Conservation (phyloP, 129 eudicot genomes). For the Dittrichia graveolens region DNA sequence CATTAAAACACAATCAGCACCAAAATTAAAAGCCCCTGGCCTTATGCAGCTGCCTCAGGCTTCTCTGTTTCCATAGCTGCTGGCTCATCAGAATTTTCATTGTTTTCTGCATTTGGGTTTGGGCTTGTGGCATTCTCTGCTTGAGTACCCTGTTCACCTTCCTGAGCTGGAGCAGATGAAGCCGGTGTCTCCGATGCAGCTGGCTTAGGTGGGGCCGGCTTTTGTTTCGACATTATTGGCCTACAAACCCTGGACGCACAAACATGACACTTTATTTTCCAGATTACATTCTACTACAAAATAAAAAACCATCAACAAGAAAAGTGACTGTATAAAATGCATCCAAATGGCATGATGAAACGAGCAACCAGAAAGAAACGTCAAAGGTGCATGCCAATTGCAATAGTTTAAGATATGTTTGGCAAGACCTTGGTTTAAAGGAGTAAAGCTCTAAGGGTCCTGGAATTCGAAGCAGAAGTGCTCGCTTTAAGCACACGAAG, state of each 20-base stretch:
- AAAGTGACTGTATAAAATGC: not conserved
- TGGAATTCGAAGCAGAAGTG: too few relatives aligned
- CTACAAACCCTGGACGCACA: slow-evolving; percentile 64
- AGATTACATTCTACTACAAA: not conserved
- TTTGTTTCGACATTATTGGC: slow-evolving; percentile 85
- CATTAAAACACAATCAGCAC: slow-evolving; percentile 19
- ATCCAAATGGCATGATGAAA: not conserved
- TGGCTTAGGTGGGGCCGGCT: slow-evolving; percentile 89
- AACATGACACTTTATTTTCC: not conserved
- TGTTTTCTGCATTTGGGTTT: slow-evolving; percentile 31
- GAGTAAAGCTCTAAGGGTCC: too few relatives aligned
- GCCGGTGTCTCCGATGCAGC: slow-evolving; percentile 60
- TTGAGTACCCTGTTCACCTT: slow-evolving; percentile 41
- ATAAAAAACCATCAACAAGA: not conserved
- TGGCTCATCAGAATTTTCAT: slow-evolving; percentile 29
- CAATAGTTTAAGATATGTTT: not conserved
- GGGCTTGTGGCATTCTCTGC: slow-evolving; percentile 36
- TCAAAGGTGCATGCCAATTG: not conserved
- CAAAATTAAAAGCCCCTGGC: not conserved
- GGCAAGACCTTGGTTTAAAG: too few relatives aligned
- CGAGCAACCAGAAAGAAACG: not conserved
- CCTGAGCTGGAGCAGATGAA: slow-evolving; percentile 56
- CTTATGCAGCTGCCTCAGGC: slow-evolving; percentile 45
- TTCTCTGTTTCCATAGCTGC: slow-evolving; percentile 79
- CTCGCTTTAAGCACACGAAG: too few relatives aligned